These are phyloP conservation scores for Exophiala bonariae DNA, from an alignment of 2,329 filamentous ascomycete genomes.

Conservation along the genomic window DNA sequence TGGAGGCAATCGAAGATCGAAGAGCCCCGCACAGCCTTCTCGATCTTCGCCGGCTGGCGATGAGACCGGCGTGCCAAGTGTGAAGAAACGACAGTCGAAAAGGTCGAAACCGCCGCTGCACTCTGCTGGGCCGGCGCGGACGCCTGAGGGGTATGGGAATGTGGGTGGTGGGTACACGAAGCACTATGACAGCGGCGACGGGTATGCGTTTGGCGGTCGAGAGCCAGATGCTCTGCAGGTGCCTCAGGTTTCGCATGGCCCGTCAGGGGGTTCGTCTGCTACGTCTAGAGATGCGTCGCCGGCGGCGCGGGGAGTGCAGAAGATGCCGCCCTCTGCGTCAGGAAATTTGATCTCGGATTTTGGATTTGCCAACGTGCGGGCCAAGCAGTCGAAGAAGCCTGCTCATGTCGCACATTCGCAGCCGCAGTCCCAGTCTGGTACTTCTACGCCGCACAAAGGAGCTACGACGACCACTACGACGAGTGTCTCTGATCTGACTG, in stretches of 20 bases:
- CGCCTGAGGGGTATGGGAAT: constrained; percentile 64
- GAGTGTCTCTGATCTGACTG: constrained; percentile 58
- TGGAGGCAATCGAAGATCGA: constrained; percentile 26
- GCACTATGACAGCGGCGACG: constrained; percentile 68
- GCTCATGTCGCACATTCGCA: constrained; percentile 42
- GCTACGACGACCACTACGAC: constrained; percentile 44
- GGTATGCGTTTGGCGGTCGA: not conserved
- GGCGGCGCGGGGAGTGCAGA: constrained; percentile 36
- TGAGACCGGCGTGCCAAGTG: constrained; percentile 26
- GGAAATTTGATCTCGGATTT: constrained; percentile 81
- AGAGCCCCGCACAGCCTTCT: constrained; percentile 1
- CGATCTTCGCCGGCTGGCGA: not conserved
- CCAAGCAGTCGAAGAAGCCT: constrained; percentile 58
- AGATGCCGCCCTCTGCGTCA: constrained; percentile 65
- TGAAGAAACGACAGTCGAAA: constrained; percentile 46
- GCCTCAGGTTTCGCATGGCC: constrained; percentile 41
- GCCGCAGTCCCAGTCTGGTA: constrained; percentile 55
- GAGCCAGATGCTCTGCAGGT: constrained; percentile 50
- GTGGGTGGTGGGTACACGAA: constrained; percentile 74
- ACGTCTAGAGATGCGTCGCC: constrained; percentile 47
- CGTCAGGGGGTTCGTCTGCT: constrained; percentile 39
- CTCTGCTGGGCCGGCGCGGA: constrained; percentile 60
- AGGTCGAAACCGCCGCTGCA: constrained; percentile 65
- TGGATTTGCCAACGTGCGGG: constrained; percentile 55
- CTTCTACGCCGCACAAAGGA: constrained; percentile 66